Conservation (phyloP, 2,329 filamentous ascomycete genomes). For the Raffaelea albimanens region DNA sequence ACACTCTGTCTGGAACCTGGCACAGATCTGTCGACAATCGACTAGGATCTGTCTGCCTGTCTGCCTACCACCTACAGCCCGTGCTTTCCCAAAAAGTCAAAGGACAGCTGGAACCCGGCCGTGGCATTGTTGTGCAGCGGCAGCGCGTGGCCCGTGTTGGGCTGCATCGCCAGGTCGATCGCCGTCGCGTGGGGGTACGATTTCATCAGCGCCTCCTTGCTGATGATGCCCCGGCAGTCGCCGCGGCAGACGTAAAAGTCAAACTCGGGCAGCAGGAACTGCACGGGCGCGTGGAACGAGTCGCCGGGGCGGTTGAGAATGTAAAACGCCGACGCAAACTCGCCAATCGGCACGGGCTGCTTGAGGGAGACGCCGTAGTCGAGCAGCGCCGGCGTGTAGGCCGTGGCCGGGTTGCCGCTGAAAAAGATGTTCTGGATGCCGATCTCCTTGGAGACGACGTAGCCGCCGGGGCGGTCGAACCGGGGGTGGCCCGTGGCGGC, state of each 20-base stretch:
- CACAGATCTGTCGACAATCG: too few species aligned
- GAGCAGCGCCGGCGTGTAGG: background rate
- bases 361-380: constrained; percentile 1
- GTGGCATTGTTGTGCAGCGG: constrained; percentile 3
- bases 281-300: constrained; percentile 1
- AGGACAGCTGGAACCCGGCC: constrained; percentile 5
- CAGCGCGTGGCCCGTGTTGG: constrained; percentile 5
- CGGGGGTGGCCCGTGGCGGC: constrained; percentile 2
- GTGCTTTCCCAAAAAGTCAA: constrained; percentile 3
- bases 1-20: too few species aligned
- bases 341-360: constrained; percentile 3
- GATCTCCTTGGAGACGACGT: background rate
- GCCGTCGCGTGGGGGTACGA: constrained; percentile 1
- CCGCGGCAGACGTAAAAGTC: constrained; percentile 5
- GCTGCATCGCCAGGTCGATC: background rate
- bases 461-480: background rate
- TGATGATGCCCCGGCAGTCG: constrained; percentile 1
- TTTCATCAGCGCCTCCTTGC: background rate
- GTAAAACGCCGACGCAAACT: constrained; percentile 1
- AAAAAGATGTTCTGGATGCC: constrained; percentile 4
- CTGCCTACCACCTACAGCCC: background rate
- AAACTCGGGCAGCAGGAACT: background rate
- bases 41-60: too few species aligned
- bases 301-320: background rate
- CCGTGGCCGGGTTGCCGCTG: background rate